A percentile compares a stretch with the other conserved stretches of the same genome.
phyloP scores from a whole-genome alignment of 495 filamentous ascomycete species.

The Penicillium taxi region DNA sequence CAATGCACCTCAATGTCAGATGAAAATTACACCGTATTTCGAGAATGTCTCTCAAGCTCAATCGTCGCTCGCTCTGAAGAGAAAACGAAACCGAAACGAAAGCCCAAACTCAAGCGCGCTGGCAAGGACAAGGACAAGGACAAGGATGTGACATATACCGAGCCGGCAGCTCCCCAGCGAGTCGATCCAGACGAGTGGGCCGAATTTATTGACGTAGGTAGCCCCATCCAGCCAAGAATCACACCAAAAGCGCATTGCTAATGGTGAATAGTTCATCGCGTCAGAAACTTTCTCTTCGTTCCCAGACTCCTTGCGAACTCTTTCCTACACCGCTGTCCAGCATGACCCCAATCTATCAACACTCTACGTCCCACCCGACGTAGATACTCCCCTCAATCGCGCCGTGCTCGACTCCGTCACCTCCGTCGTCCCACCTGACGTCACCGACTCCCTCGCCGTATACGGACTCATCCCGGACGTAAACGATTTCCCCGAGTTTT shows the following conservation, averaged over 20 bases:
- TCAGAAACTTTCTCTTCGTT: constrained; percentile 58
- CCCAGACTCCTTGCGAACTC: constrained; percentile 49
- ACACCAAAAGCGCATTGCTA: too few relatives aligned
- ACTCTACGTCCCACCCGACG: constrained; percentile 39
- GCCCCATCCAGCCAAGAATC: too few relatives aligned
- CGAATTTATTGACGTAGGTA: constrained; percentile 62
- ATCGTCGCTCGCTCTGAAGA: constrained; percentile 49
- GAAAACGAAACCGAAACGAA: constrained; percentile 34
- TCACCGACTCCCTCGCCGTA: constrained; percentile 52
- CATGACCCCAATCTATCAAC: constrained; percentile 39
- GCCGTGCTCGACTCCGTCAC: constrained; percentile 34
- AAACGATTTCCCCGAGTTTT: constrained; percentile 43
- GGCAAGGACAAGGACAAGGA: constrained; percentile 14
- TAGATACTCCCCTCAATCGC: constrained; percentile 36
- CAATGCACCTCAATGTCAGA: constrained; percentile 16
- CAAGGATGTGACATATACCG: neutral
- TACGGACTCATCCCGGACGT: constrained; percentile 50
- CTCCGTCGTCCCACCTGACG: constrained; percentile 39
- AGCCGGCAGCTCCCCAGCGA: constrained; percentile 10
- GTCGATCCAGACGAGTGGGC: constrained; percentile 57
- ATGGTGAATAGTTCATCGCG: constrained; percentile 56
- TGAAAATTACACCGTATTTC: constrained; percentile 60
- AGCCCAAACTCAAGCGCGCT: constrained; percentile 30
- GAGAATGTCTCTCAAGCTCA: constrained; percentile 54
- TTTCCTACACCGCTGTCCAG: constrained; percentile 50